Evolutionary conservation across 177 flowering plant genomes (phyloP).

Genomic region (Vitis hybrid): DNA sequence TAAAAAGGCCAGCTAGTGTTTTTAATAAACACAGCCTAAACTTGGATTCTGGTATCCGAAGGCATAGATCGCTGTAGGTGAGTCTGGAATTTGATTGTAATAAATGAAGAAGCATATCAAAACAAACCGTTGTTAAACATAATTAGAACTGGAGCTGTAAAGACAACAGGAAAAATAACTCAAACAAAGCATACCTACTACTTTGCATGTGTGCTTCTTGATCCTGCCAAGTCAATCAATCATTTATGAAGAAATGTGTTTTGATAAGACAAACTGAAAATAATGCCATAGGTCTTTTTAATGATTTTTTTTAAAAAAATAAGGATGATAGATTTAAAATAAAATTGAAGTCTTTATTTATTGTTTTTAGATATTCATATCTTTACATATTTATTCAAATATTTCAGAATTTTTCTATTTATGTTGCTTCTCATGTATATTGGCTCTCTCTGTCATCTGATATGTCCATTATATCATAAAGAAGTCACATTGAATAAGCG

Average conservation of each 20-base stretch:
- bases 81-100: slow-evolving; percentile 50
- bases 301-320: background rate
- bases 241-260: slow-evolving; percentile 1
- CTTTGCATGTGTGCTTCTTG: slow-evolving; percentile 41
- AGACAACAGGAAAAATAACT: background rate
- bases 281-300: background rate
- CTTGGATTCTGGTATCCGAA: slow-evolving; percentile 87
- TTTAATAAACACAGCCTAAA: slow-evolving; percentile 80
- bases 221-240: slow-evolving; percentile 54
- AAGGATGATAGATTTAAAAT: no score
- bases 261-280: background rate
- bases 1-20: slow-evolving; percentile 70
- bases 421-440: no score
- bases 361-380: no score
- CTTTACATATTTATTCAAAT: no score
- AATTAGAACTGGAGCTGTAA: background rate
- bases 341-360: no score
- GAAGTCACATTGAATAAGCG: no score
- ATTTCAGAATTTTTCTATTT: no score
- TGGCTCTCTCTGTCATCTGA: no score
- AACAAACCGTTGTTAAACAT: background rate
- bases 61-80: slow-evolving; percentile 97
- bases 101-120: slow-evolving; percentile 18
- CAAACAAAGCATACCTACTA: slow-evolving; percentile 47
- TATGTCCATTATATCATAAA: no score